phyloP scores from a whole-genome alignment of 2,329 filamentous ascomycete genomes.

The Colletotrichum simmondsii region DNA sequence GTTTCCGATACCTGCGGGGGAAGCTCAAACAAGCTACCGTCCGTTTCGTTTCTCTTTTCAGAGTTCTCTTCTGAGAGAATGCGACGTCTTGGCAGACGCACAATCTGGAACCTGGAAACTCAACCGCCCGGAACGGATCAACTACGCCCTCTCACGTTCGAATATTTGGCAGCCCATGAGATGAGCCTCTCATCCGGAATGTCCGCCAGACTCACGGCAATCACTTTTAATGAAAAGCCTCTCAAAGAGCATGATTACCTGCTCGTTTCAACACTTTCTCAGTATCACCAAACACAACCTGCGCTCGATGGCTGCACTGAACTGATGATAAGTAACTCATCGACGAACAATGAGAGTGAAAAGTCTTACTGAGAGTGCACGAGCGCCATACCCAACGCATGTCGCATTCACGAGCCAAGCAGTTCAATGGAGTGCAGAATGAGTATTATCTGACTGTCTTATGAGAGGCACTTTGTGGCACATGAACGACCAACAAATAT shows the following conservation, averaged over 20 bases:
- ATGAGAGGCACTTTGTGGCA: background rate
- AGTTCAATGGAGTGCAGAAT: background rate
- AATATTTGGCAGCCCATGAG: background rate
- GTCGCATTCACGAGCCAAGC: background rate
- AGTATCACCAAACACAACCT: background rate
- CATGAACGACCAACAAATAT: background rate
- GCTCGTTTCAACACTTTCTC: background rate
- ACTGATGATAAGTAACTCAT: background rate
- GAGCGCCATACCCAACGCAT: background rate
- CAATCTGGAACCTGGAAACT: background rate
- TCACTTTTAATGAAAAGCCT: background rate
- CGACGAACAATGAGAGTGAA: background rate
- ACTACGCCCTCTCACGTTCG: background rate
- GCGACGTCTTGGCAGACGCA: constrained; percentile 28
- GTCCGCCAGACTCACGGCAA: background rate
- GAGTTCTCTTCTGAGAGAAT: constrained; percentile 4
- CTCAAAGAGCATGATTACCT: background rate
- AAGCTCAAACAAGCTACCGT: background rate
- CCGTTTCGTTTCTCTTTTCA: constrained; percentile 5
- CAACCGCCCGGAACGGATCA: background rate
- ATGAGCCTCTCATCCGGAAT: background rate
- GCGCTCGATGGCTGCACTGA: background rate
- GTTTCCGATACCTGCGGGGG: background rate
- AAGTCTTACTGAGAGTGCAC: too few relatives aligned
- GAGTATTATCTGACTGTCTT: background rate